Base-by-base conservation (phyloP, 495 filamentous ascomycete species). In the Penicilliopsis zonata region DNA sequence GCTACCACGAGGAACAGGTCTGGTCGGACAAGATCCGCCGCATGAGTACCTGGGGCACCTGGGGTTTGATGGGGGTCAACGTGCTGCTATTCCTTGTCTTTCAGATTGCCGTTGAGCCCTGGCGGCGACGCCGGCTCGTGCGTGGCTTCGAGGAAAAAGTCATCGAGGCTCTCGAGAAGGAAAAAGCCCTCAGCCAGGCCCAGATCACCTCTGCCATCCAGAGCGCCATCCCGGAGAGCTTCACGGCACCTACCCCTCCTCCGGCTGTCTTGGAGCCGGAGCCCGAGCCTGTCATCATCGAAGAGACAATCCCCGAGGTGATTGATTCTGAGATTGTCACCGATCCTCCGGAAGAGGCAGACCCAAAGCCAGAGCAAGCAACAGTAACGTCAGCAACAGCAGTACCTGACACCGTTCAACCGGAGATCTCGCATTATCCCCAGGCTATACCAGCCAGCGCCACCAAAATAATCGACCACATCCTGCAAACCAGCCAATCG, bases 1-100 rank as follows among this genome's bases (percentile, higher is more conserved):
- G 90, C 17, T 98, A 98, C 59, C 90, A 98, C 58, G 90, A 98
- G 57, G 90, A 98, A 58, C 90, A 98, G 65, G 94, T 98, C 28
- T 98, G 90, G 90, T 88, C 81, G 44, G 90, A 98, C 48, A 90
- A 93, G 49, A 98, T 98, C 50, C 70, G 90, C 25, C 65, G 90
- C 37, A 94, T 94, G 72, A 84, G 77, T 43, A 96, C 90, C 4
- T 98, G 90, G 90, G 86, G 90, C 14, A 98, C 90, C 2, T 95
- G 92, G 79, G 90, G 90, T 0, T 57, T 98, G 42, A 96, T 98
- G 90, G 87, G 90, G 5, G 70, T 96, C 26, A 98, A 98, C 45
- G 78, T 96, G 2, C 53, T 96, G 23, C 51, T 98, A 23, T 86
- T 98, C 52, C 53, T 98, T 26, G 69, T 86, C 28, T 76, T 93